Percentiles rank a stretch among this genome's conserved stretches.
These are phyloP conservation scores for Russula earlei DNA, from an alignment of 768 basidiomycete genomes.

Conservation along the genomic window DNA sequence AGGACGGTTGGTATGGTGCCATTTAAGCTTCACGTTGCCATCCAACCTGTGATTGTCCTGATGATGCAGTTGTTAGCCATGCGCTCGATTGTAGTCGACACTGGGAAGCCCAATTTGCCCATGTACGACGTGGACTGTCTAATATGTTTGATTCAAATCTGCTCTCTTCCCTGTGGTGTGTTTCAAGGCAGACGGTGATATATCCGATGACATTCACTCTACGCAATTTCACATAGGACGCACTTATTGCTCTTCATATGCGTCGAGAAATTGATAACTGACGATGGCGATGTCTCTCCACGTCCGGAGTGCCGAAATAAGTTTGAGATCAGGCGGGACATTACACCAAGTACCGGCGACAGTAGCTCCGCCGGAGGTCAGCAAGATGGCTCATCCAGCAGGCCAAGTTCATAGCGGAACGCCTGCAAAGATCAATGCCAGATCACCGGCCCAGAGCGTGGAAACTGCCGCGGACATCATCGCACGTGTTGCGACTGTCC, in stretches of 20 bases:
- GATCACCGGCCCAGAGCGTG: not conserved
- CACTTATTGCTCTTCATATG: slow-evolving; percentile 11
- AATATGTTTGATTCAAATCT: slow-evolving; percentile 9
- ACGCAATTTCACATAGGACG: not conserved
- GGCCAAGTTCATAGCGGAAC: slow-evolving; percentile 9
- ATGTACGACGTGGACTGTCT: slow-evolving; percentile 7
- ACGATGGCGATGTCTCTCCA: not conserved
- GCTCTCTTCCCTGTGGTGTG: slow-evolving; percentile 12
- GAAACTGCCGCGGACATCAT: slow-evolving; percentile 6
- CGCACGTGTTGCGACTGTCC: slow-evolving; percentile 3
- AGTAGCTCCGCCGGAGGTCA: not conserved
- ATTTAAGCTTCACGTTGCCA: too few species aligned
- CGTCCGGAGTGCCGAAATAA: slow-evolving; percentile 10
- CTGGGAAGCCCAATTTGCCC: too few species aligned
- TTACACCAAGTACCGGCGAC: not conserved
- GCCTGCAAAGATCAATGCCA: not conserved
- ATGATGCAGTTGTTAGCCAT: too few species aligned
- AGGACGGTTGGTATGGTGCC: too few species aligned
- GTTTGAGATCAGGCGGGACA: slow-evolving; percentile 5
- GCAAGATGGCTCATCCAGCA: slow-evolving; percentile 4
- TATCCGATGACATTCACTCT: not conserved
- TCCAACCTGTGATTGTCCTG: too few species aligned
- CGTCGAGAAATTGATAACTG: not conserved
- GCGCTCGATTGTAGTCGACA: too few species aligned
- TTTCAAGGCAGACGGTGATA: not conserved